Evolutionary conservation across 768 basidiomycete genomes (phyloP).

Genomic region (Kwoniella heveanensis): DNA sequence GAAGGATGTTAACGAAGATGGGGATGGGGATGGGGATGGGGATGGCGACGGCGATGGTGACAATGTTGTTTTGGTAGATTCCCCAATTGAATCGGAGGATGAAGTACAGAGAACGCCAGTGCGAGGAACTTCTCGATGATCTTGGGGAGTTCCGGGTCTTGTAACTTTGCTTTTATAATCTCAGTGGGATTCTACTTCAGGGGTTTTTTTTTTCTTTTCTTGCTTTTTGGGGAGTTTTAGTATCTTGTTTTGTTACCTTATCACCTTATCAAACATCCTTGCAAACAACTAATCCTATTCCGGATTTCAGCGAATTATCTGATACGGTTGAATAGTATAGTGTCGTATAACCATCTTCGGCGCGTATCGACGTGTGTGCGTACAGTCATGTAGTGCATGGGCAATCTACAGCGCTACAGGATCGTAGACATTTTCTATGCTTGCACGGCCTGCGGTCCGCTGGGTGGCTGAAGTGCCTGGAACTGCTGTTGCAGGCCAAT

Average conservation of each 20-base stretch:
- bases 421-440: slow-evolving; percentile 4
- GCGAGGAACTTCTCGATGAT: slow-evolving; percentile 4
- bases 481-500: slow-evolving; percentile 48
- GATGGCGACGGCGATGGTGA: background rate
- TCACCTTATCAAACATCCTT: too few species aligned
- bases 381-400: background rate
- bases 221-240: too few species aligned
- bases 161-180: background rate
- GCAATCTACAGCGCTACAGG: too few species aligned
- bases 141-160: too few species aligned
- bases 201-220: background rate
- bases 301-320: too few species aligned
- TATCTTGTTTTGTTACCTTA: too few species aligned
- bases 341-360: too few species aligned
- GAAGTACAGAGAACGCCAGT: slow-evolving; percentile 14
- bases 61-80: slow-evolving; percentile 16
- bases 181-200: background rate
- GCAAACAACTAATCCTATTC: too few species aligned
- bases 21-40: background rate
- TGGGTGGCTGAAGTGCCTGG: slow-evolving; percentile 32
- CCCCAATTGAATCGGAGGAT: slow-evolving; percentile 19
- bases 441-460: slow-evolving; percentile 20
- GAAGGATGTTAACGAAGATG: background rate
- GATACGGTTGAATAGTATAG: background rate
- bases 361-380: too few species aligned